A percentile compares a stretch with the other conserved stretches of the same genome.
Evolutionary conservation across 148 eudicot species (phyloP).

Genomic region (Cornus kousa): DNA sequence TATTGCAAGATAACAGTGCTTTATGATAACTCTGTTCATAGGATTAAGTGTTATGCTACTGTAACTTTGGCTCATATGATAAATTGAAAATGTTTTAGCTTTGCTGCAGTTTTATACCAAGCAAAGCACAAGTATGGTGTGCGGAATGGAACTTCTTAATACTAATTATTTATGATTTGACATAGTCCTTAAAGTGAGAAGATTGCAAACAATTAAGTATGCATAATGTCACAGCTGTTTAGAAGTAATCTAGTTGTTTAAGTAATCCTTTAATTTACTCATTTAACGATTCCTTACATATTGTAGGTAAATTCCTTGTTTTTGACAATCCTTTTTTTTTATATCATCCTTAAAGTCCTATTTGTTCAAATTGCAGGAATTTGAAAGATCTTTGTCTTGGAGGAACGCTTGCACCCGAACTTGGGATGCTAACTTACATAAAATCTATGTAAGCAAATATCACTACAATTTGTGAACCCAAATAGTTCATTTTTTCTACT

Average conservation of each 20-base stretch:
- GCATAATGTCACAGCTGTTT: background rate
- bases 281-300: background rate
- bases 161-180: background rate
- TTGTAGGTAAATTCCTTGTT: background rate
- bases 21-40: background rate
- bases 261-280: background rate
- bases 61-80: background rate
- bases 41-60: background rate
- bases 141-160: background rate
- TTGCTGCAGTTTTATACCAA: background rate
- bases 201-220: background rate
- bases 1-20: background rate
- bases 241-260: background rate
- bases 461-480: background rate
- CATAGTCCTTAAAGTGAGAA: background rate
- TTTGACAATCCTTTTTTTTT: background rate
- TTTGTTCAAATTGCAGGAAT: conserved; percentile 32
- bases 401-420: conserved; percentile 53
- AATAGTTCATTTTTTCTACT: background rate
- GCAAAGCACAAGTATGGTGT: background rate
- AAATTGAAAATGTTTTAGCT: background rate
- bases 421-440: conserved; percentile 39
- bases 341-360: background rate
- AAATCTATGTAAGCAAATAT: conserved; percentile 44
- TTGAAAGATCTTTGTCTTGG: conserved; percentile 52